phyloP scores from a whole-genome alignment of 2,329 filamentous ascomycete species.

The Lasiodiplodia sp. region DNA sequence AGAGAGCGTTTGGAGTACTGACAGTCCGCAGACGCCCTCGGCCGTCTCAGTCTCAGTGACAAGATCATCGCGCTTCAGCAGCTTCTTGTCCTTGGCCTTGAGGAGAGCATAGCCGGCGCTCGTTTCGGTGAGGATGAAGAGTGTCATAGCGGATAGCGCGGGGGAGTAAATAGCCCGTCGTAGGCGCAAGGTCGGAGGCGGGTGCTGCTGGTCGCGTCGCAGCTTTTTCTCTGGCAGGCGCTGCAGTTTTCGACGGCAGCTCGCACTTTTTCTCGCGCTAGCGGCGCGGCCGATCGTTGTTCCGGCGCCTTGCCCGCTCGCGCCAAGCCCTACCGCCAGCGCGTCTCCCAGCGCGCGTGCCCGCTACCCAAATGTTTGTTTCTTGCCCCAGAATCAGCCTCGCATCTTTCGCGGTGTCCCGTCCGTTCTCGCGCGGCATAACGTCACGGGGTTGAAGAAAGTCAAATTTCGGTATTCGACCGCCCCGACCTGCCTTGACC shows the following conservation, averaged over 20 bases:
- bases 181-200: constrained; percentile 19
- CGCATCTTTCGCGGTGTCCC: background rate
- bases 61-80: constrained; percentile 86
- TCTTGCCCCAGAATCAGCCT: background rate
- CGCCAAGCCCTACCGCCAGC: constrained; percentile 23
- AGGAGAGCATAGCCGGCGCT: constrained; percentile 97
- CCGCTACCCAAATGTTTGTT: constrained; percentile 1
- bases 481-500: background rate
- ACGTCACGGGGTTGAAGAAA: background rate
- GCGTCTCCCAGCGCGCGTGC: constrained; percentile 18
- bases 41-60: constrained; percentile 76
- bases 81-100: constrained; percentile 98
- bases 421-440: background rate
- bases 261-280: constrained; percentile 30
- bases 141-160: constrained; percentile 70
- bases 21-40: constrained; percentile 87
- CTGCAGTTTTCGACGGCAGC: constrained; percentile 25
- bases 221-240: constrained; percentile 29
- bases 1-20: constrained; percentile 55
- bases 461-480: background rate
- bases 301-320: constrained; percentile 8
- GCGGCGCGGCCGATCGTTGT: constrained; percentile 5
- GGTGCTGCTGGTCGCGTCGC: constrained; percentile 26
- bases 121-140: constrained; percentile 93
- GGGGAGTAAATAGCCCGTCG: constrained; percentile 27